Percentiles rank a stretch among this genome's conserved stretches.
These are phyloP conservation scores for Chenopodium formosanum DNA, from an alignment of 148 eudicot genomes.

Conservation along the genomic window DNA sequence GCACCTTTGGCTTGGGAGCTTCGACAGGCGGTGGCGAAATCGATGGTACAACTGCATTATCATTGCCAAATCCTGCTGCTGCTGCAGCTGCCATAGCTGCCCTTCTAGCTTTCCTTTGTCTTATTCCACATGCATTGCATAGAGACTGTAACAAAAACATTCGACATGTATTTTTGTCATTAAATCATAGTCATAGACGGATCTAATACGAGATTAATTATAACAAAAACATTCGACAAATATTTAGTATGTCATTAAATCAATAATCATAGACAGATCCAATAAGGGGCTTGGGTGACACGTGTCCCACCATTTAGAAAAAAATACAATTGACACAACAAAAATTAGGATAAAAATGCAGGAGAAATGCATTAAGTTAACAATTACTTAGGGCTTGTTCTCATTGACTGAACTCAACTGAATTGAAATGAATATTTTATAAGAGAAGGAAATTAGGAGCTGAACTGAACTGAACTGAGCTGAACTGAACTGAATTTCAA, in stretches of 20 bases:
- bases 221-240: slow-evolving; percentile 3
- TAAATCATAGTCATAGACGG: not conserved
- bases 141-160: slow-evolving; percentile 41
- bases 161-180: not conserved
- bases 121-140: slow-evolving; percentile 64
- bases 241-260: not conserved
- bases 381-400: too few relatives aligned
- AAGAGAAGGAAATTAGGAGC: too few relatives aligned
- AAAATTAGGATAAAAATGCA: too few relatives aligned
- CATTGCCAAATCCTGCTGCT: slow-evolving; percentile 14
- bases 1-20: slow-evolving; percentile 19
- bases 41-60: not conserved
- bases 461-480: too few relatives aligned
- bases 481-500: too few relatives aligned
- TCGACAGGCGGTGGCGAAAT: not conserved
- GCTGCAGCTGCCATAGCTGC: slow-evolving; percentile 48
- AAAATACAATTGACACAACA: too few relatives aligned
- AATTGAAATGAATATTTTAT: too few relatives aligned
- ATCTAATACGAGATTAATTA: not conserved
- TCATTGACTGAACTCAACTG: too few relatives aligned
- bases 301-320: too few relatives aligned
- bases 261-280: not conserved
- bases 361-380: too few relatives aligned
- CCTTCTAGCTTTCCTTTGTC: slow-evolving; percentile 57
- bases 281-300: too few relatives aligned